Evolutionary conservation across 257 asterid species (phyloP).

Genomic region (Cinchona pubescens): DNA sequence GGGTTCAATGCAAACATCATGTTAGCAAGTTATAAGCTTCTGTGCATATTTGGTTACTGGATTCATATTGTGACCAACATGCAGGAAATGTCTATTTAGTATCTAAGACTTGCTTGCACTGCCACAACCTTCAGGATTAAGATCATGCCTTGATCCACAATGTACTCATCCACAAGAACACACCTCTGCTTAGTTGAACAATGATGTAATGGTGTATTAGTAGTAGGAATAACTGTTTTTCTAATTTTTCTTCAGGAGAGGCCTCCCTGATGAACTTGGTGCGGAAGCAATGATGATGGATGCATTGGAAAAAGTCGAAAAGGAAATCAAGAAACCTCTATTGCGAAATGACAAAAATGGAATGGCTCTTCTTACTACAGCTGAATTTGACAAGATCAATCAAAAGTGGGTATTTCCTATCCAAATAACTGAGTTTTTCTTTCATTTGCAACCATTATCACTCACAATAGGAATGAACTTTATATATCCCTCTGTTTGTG

Average conservation of each 20-base stretch:
- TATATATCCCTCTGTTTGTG: neutral
- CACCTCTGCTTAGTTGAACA: neutral
- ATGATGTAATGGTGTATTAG: neutral
- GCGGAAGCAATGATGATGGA: constrained; percentile 74
- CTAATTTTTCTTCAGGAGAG: constrained; percentile 54
- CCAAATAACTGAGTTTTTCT: neutral
- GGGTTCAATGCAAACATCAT: neutral
- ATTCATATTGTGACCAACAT: neutral
- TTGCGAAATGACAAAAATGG: constrained; percentile 79
- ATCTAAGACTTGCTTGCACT: neutral
- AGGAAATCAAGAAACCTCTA: constrained; percentile 69
- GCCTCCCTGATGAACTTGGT: constrained; percentile 58
- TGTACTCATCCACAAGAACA: neutral
- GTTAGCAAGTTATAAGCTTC: neutral
- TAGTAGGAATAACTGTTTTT: neutral
- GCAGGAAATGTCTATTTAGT: neutral
- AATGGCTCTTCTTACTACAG: constrained; percentile 55
- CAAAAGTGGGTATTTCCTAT: constrained; percentile 51
- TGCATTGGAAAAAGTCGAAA: constrained; percentile 76
- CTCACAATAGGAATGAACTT: neutral
- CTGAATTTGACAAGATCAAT: constrained; percentile 76
- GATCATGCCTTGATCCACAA: neutral
- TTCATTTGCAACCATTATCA: neutral
- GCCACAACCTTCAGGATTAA: neutral
- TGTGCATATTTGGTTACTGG: neutral